Evolutionary conservation across 1,284 basidiomycete genomes (phyloP).

Genomic region (Melampsora larici-populina): DNA sequence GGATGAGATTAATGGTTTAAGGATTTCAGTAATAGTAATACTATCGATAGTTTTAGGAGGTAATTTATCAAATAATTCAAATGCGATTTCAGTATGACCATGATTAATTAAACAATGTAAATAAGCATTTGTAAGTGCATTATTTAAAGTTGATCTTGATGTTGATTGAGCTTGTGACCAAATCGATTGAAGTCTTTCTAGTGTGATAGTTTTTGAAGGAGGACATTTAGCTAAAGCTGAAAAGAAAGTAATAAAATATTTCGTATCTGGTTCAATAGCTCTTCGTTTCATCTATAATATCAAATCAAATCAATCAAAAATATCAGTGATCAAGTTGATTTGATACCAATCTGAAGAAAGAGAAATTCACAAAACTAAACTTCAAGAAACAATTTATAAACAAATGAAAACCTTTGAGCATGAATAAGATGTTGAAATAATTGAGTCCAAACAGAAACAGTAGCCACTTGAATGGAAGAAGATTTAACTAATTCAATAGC

Average conservation of each 20-base stretch:
- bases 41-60: slow-evolving; percentile 20
- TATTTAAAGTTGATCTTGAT: not conserved
- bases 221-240: slow-evolving; percentile 17
- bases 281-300: slow-evolving; percentile 49
- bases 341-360: no score
- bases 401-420: not conserved
- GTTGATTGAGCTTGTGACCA: slow-evolving; percentile 6
- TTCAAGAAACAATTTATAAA: slow-evolving; percentile 34
- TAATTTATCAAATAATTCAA: slow-evolving; percentile 20
- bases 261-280: slow-evolving; percentile 42
- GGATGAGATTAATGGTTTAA: not conserved
- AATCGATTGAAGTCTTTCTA: slow-evolving; percentile 9
- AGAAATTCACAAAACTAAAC: no score
- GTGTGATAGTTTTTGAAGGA: not conserved
- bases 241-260: slow-evolving; percentile 46
- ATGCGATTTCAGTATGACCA: not conserved
- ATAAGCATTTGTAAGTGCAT: slow-evolving; percentile 13
- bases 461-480: slow-evolving; percentile 44
- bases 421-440: slow-evolving; percentile 45
- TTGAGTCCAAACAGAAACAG: slow-evolving; percentile 49
- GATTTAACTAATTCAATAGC: slow-evolving; percentile 45
- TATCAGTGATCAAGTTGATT: not conserved
- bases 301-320: slow-evolving; percentile 36
- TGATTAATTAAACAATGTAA: slow-evolving; percentile 6
- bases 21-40: slow-evolving; percentile 13